Evolutionary conservation across 805 yeast species (phyloP), one percentile per base, ranked within the genome.

Genomic region (Dipodascus albidus): DNA sequence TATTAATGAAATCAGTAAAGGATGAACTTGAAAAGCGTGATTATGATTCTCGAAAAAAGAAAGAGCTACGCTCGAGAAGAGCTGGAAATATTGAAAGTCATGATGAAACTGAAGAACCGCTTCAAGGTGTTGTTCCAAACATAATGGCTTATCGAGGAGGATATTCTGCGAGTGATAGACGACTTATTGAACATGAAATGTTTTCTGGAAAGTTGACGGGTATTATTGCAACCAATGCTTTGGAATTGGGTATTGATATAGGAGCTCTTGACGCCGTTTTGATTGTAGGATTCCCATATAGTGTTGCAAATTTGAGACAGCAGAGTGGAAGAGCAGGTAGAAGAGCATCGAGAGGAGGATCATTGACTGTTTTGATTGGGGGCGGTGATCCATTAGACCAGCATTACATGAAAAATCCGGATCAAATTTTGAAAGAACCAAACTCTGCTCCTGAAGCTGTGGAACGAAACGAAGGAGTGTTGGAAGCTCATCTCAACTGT

Each of bases 271-370:
- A 93, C 67, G 89, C 95, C 0, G 98, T 90, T 0, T 69, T 93
- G 1, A 81, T 89, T 70, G 87, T 95, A 62, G 98, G 98, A 0
- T 93, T 93, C 58, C 99, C 99, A 0, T 71, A 81, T 20, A 85
- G 96, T 52, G 75, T 89, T 55, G 82, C 95, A 50, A 88, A 88
- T 57, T 79, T 93, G 64, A 87, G 90, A 60, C 99, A 93, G 68
- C 99, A 93, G 64, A 84, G 93, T 71, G 99, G 99, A 38, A 76
- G 99, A 63, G 98, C 96, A 0, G 99, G 99, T 17, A 75, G 99
- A 65, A 80, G 96, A 58, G 79, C 77, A 52, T 42, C 49, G 17
- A 78, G 78, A 52, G 58, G 56, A 3, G 97, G 93, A 50, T 87
- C 96, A 2, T 68, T 93, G 63, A 91, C 96, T 0, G 70, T 93